Evolutionary conservation across 257 asterid genomes (phyloP), one percentile per base, ranked within the genome.

Genomic region (Solanum piurae): DNA sequence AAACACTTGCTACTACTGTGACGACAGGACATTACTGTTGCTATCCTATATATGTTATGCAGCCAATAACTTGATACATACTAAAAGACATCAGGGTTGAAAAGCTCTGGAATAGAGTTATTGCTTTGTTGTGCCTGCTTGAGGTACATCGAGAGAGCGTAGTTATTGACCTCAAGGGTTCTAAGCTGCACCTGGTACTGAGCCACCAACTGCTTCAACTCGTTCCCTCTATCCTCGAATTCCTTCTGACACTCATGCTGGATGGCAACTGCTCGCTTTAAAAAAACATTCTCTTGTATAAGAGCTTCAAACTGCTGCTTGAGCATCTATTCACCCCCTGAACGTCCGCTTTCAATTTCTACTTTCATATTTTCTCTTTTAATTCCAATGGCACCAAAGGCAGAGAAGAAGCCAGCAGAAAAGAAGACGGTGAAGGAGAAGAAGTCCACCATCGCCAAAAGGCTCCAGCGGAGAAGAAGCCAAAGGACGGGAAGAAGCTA

Each of bases 181-280:
- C 96, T 92, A 68, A 93, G 88, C 91, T 95, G 99, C 92, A 95
- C 99, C 92, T 95, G 98, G 89, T 95, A 95, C 84, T 94, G 98
- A 89, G 94, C 87, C 83, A 93, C 95, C 11, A 91, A 90, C 95
- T 95, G 96, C 92, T 95, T 97, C 92, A 95, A 85, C 93, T 95
- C 98, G 60, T 91, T 93, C 84, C 93, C 96, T 88, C 86, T 92
- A 86, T 94, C 95, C 83, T 97, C 98, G 40, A 91, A 94, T 88
- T 95, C 98, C 89, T 97, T 97, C 86, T 94, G 99, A 12, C 99
- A 93, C 87, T 97, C 98, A 87, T 94, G 98, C 68, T 95, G 98
- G 85, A 96, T 93, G 33, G 97, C 90, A 86, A 96, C 97, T 9
- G 98, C 99, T 86, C 97, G 91, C 91, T 96, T 95, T 92, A 96